Evolutionary conservation across 2,329 filamentous ascomycete species (phyloP).

Genomic region (Monosporascus sp.): DNA sequence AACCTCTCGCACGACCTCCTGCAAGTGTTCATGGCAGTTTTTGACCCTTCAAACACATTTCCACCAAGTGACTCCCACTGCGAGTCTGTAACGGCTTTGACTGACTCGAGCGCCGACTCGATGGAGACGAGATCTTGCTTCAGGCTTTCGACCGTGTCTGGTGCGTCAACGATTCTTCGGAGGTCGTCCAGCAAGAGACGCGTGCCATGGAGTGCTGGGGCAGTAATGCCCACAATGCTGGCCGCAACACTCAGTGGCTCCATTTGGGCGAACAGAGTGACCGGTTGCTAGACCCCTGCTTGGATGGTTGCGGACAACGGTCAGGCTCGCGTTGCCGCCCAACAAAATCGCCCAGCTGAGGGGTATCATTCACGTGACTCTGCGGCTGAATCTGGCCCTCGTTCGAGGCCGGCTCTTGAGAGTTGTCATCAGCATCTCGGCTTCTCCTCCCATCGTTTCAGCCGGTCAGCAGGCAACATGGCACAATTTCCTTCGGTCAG

Average conservation of each 20-base stretch:
- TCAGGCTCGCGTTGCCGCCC: not conserved
- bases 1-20: conserved; percentile 25
- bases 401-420: no score
- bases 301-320: not conserved
- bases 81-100: conserved; percentile 12
- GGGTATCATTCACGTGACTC: no score
- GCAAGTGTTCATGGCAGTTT: conserved; percentile 23
- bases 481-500: not conserved
- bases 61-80: not conserved
- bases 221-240: conserved; percentile 23
- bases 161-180: conserved; percentile 26
- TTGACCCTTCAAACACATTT: conserved; percentile 22
- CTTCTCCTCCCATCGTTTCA: not conserved
- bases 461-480: not conserved
- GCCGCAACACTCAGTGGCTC: conserved; percentile 28
- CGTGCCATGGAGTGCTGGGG: conserved; percentile 24
- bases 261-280: not conserved
- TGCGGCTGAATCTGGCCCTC: no score
- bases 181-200: conserved; percentile 27
- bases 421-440: no score
- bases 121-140: conserved; percentile 24
- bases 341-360: no score
- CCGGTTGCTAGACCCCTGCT: not conserved
- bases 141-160: conserved; percentile 24
- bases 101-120: conserved; percentile 20